A percentile compares a stretch with the other conserved stretches of the same genome.
Conservation (phyloP, 1,284 basidiomycete genomes). For the Naganishia albida region DNA sequence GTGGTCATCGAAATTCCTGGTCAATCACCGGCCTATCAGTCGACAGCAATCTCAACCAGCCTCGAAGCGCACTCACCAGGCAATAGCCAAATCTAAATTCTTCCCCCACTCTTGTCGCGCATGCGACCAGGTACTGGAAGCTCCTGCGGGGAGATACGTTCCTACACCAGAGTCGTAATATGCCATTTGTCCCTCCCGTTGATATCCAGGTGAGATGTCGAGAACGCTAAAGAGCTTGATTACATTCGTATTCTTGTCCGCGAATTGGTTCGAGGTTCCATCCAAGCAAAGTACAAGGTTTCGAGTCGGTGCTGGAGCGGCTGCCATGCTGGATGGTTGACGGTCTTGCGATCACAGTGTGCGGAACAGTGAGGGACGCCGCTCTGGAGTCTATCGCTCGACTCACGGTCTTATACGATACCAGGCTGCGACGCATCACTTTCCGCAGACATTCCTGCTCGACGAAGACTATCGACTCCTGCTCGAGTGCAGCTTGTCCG, state of each 20-base stretch:
- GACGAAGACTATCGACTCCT: too few relatives aligned
- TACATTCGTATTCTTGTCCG: slow-evolving; percentile 37
- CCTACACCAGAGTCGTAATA: slow-evolving; percentile 38
- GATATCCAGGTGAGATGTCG: slow-evolving; percentile 25
- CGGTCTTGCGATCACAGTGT: too few relatives aligned
- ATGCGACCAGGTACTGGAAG: background rate
- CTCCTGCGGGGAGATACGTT: slow-evolving; percentile 14
- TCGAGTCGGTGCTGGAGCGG: slow-evolving; percentile 8
- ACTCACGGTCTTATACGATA: too few relatives aligned
- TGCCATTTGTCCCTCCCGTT: slow-evolving; percentile 33
- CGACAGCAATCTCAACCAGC: background rate
- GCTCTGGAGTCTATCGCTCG: too few relatives aligned
- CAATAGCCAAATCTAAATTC: slow-evolving; percentile 32
- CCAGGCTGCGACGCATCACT: too few relatives aligned
- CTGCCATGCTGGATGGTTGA: background rate
- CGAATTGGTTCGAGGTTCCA: slow-evolving; percentile 39
- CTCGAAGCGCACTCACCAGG: slow-evolving; percentile 28
- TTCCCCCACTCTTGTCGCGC: slow-evolving; percentile 9
- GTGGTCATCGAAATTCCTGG: slow-evolving; percentile 37
- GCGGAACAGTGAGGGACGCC: too few relatives aligned
- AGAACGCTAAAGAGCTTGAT: slow-evolving; percentile 37
- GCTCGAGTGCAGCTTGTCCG: too few relatives aligned
- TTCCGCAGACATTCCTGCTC: too few relatives aligned
- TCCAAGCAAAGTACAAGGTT: slow-evolving; percentile 41
- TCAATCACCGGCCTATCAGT: background rate